These are phyloP conservation scores for Pseudogymnoascus sp. DNA, from an alignment of 2,329 filamentous ascomycete genomes.

Conservation along the genomic window DNA sequence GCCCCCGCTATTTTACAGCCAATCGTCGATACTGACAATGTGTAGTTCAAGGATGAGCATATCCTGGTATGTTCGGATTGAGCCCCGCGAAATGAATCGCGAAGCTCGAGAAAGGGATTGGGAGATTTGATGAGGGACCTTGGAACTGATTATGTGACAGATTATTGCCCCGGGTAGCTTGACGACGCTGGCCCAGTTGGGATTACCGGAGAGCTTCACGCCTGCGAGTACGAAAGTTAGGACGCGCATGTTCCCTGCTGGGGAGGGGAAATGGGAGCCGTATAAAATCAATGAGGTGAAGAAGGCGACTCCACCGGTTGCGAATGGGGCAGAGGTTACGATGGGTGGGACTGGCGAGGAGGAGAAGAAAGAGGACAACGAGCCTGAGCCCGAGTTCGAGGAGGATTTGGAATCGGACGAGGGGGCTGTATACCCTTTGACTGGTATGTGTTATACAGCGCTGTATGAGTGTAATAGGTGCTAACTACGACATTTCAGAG, in stretches of 20 bases:
- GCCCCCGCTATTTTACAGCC: neutral
- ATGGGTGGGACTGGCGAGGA: constrained; percentile 26
- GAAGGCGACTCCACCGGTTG: constrained; percentile 32
- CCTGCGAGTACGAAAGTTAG: constrained; percentile 79
- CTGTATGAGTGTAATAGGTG: neutral
- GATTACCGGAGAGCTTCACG: constrained; percentile 49
- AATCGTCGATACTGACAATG: neutral
- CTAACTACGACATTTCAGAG: constrained; percentile 35
- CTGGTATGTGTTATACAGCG: constrained; percentile 36
- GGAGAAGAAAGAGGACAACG: constrained; percentile 32
- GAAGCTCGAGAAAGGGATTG: neutral
- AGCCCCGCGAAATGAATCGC: neutral
- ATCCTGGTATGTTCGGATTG: constrained; percentile 36
- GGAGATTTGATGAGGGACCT: neutral
- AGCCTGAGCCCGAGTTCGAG: constrained; percentile 64
- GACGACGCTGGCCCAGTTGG: constrained; percentile 29
- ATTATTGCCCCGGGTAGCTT: constrained; percentile 40
- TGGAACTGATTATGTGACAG: neutral
- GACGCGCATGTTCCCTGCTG: constrained; percentile 84
- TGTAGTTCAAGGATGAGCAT: constrained; percentile 43
- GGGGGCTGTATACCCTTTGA: constrained; percentile 82
- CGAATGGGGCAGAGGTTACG: constrained; percentile 26
- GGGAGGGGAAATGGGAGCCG: constrained; percentile 74
- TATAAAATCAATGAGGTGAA: constrained; percentile 66
- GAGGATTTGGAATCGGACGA: constrained; percentile 84